Conservation (phyloP, 2,329 filamentous ascomycete genomes). For the Trichoderma harzianum region DNA sequence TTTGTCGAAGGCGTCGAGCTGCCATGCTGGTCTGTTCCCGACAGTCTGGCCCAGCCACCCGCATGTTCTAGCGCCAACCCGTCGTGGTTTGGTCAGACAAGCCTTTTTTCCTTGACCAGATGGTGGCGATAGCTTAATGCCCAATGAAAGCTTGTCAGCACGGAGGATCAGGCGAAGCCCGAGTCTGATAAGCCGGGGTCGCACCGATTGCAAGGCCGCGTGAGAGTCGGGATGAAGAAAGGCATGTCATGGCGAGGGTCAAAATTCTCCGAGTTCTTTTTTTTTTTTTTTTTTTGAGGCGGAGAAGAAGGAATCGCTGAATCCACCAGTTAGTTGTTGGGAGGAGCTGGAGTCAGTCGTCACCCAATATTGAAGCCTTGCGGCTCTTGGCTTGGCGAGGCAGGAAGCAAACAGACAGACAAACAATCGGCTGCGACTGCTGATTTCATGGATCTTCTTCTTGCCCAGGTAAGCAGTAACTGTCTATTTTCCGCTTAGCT, state of each 20-base stretch:
- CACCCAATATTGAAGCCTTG: background rate
- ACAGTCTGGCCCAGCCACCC: slow-evolving; percentile 13
- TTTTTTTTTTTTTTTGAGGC: background rate
- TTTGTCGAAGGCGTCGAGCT: background rate
- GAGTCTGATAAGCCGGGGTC: background rate
- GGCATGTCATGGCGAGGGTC: background rate
- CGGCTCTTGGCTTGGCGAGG: background rate
- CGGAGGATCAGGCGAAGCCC: background rate
- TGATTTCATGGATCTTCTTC: background rate
- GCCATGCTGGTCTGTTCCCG: background rate
- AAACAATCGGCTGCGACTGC: background rate
- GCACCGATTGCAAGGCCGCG: background rate
- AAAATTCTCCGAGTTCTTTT: background rate
- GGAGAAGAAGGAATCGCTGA: background rate
- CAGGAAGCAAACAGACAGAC: background rate
- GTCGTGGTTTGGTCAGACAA: slow-evolving; percentile 12
- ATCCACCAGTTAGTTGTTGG: background rate
- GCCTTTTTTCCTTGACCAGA: background rate
- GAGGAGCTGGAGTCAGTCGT: background rate
- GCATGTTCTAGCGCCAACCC: slow-evolving; percentile 2
- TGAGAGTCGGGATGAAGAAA: background rate
- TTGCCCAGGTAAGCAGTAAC: background rate
- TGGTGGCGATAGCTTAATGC: background rate
- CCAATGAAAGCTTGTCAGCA: background rate
- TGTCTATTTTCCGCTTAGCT: background rate